phyloP scores from a whole-genome alignment of 345 rosid genomes.

The Populus tremula region DNA sequence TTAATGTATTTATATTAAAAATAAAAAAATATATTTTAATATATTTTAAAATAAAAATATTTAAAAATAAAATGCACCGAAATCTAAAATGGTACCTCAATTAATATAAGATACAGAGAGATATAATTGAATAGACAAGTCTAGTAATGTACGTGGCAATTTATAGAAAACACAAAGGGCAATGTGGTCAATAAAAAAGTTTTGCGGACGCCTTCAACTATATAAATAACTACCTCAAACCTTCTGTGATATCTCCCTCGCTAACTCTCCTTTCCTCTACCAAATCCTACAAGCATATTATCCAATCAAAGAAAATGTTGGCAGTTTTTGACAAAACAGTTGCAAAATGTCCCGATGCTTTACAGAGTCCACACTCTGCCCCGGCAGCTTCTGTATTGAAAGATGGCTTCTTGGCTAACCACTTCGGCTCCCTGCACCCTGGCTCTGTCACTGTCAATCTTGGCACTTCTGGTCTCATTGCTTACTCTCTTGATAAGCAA shows the following conservation, averaged over 20 bases:
- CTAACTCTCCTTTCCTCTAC: neutral
- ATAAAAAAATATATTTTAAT: too few species aligned
- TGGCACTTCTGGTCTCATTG: conserved; percentile 69
- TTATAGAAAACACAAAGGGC: neutral
- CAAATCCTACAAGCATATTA: neutral
- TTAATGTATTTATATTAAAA: too few species aligned
- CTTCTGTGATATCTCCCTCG: neutral
- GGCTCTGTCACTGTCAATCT: conserved; percentile 65
- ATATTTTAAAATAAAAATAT: too few species aligned
- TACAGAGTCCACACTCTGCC: conserved; percentile 54
- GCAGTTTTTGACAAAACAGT: conserved; percentile 87
- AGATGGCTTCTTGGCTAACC: conserved; percentile 60
- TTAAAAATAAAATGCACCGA: too few species aligned
- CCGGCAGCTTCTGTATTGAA: conserved; percentile 50
- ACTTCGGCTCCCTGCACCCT: conserved; percentile 53
- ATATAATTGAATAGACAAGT: too few species aligned
- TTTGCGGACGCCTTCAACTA: neutral
- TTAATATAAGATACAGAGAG: too few species aligned
- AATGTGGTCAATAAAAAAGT: neutral
- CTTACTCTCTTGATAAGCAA: conserved; percentile 65
- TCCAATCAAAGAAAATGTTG: conserved; percentile 43
- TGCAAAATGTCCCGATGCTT: conserved; percentile 76
- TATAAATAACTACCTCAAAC: neutral
- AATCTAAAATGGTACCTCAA: too few species aligned
- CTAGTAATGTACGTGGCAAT: neutral